Percentiles rank a stretch among this genome's conserved stretches.
These are phyloP conservation scores for Clarireedia sp. DNA, from an alignment of 2,329 filamentous ascomycete species.

Conservation along the genomic window DNA sequence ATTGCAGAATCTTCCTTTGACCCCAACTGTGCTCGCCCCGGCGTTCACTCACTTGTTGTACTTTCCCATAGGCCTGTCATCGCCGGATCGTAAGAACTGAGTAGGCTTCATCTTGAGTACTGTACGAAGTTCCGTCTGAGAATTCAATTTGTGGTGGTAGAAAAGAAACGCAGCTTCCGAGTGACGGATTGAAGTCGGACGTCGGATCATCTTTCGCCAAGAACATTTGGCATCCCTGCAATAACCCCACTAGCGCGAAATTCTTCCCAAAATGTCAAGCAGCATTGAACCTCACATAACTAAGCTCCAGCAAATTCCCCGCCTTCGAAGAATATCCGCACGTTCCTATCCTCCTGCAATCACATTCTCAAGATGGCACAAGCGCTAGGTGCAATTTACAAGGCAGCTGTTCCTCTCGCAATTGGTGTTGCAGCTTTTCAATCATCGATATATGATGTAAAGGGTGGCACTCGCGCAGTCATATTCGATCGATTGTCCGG, in stretches of 20 bases:
- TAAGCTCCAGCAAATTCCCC: conserved; percentile 5
- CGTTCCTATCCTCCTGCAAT: conserved; percentile 1
- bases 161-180: neutral
- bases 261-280: conserved; percentile 23
- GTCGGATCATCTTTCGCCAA: conserved; percentile 18
- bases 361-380: conserved; percentile 35
- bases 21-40: neutral
- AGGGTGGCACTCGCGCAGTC: conserved; percentile 86
- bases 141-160: conserved; percentile 1
- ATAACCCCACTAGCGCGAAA: conserved; percentile 19
- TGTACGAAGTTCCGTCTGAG: neutral
- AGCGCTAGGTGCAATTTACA: conserved; percentile 54
- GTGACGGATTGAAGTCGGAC: conserved; percentile 4
- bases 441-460: conserved; percentile 91
- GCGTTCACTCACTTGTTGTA: conserved; percentile 30
- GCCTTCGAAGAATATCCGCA: conserved; percentile 10
- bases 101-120: conserved; percentile 29
- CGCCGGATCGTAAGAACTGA: conserved; percentile 27
- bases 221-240: conserved; percentile 12
- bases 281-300: neutral
- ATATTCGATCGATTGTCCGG: conserved; percentile 93
- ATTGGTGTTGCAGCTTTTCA: conserved; percentile 60
- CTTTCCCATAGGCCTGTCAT: conserved; percentile 28
- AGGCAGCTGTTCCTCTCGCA: conserved; percentile 64
- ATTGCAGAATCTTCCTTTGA: conserved; percentile 7